Percentiles rank a stretch among this genome's conserved stretches.
Conservation (phyloP, 371 early-diverging fungal genomes). For the Mucor plumbeus region DNA sequence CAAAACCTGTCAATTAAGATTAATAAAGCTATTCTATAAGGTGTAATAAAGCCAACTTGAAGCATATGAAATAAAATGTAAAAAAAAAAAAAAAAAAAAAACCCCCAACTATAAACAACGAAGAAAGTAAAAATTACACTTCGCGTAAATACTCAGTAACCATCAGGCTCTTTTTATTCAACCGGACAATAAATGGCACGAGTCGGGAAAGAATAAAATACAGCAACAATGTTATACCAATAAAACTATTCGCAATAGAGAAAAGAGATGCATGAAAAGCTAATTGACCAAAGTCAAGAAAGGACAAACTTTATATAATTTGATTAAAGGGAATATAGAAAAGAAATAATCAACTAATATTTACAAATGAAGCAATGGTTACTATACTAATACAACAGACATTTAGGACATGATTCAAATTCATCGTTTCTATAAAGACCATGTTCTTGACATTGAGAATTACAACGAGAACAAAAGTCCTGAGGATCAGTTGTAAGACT, state of each 20-base stretch:
- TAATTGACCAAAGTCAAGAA: no score
- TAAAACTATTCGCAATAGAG: no score
- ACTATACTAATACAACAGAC: neutral
- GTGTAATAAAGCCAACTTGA: constrained; percentile 26
- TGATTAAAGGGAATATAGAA: no score
- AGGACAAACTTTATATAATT: no score
- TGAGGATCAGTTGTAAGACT: constrained; percentile 11
- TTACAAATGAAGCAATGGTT: neutral
- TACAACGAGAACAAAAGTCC: constrained; percentile 17
- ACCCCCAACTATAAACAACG: no score
- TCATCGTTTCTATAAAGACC: constrained; percentile 4
- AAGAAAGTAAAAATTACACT: neutral
- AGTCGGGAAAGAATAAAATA: neutral
- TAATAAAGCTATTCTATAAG: constrained; percentile 20
- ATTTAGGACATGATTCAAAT: constrained; percentile 5
- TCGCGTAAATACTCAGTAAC: neutral
- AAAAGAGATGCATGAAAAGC: no score
- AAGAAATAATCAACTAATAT: neutral
- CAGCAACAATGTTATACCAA: no score
- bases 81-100: no score
- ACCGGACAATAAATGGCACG: neutral
- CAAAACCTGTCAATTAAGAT: constrained; percentile 20
- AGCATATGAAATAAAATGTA: constrained; percentile 12
- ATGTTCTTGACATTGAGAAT: constrained; percentile 12
- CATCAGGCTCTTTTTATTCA: neutral